Base-by-base conservation (phyloP, 345 rosid species). In the Citrus hindsii region DNA sequence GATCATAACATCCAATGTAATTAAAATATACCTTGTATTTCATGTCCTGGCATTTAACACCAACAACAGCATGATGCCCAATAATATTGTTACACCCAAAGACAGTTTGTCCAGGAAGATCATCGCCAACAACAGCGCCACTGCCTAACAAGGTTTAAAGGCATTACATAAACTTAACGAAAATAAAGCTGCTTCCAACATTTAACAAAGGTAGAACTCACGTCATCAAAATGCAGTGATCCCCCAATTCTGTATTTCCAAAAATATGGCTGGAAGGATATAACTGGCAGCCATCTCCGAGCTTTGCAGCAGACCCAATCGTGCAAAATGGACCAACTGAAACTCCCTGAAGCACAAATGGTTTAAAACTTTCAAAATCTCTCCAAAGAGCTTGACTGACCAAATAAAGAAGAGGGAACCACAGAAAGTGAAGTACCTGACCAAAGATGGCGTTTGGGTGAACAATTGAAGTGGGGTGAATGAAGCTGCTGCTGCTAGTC, bases 41-140 rank as follows among this genome's bases (percentile, higher is more conserved):
- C 87, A 90, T 72, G 84, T 93, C 98, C 81, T 95, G 99, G 83
- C 99, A 95, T 87, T 95, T 92, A 73, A 89, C 84, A 69, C 98
- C 99, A 82, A 95, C 88, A 62, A 87, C 91, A 9, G 98, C 88
- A 77, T 93, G 93, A 83, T 93, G 88, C 61, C 97, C 98, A 9
- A 95, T 83, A 73, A 86, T 76, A 87, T 92, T 93, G 83, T 88
- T 87, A 78, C 85, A 27, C 38, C 98, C 98, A 10, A 93, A 42
- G 64, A 92, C 76, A 19, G 96, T 93, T 53, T 32, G 71, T 24
- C 99, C 97, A 9, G 97, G 94, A 85, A 90, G 92, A 83, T 89
- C 92, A 82, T 93, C 97, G 9, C 99, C 98, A 85, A 95, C 94
- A 65, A 91, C 88, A 77, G 97, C 93, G 76, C 98, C 97, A 89